Percentiles rank a stretch among this genome's conserved stretches.
These are phyloP conservation scores for Acacia pycnantha DNA, from an alignment of 331 rosid genomes.

Conservation along the genomic window DNA sequence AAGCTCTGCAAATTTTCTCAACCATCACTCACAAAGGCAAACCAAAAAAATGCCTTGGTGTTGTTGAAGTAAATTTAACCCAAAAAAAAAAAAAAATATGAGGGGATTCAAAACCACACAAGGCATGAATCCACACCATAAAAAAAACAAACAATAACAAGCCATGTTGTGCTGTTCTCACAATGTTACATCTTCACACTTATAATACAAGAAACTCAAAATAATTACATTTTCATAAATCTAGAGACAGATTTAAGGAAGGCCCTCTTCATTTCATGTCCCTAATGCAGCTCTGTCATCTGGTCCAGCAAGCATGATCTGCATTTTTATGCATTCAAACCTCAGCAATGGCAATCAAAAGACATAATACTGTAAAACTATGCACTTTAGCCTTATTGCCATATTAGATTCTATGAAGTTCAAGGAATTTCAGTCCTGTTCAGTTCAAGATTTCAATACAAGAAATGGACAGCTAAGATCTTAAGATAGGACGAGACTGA, in stretches of 20 bases:
- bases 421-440: background rate
- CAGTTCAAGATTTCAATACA: background rate
- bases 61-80: conserved; percentile 29
- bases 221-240: conserved; percentile 49
- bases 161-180: conserved; percentile 33
- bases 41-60: conserved; percentile 71
- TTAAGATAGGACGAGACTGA: background rate
- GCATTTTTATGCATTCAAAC: conserved; percentile 24
- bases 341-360: conserved; percentile 10
- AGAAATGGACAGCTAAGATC: background rate
- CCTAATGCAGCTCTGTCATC: conserved; percentile 82
- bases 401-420: background rate
- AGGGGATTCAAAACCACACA: conserved; percentile 33
- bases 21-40: conserved; percentile 73
- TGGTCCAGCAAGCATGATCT: conserved; percentile 95
- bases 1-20: conserved; percentile 27
- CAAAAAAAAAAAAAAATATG: conserved; percentile 23
- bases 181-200: conserved; percentile 26
- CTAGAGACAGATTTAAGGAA: background rate
- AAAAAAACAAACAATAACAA: background rate
- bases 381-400: background rate
- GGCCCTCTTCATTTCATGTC: conserved; percentile 46
- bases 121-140: conserved; percentile 35
- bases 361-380: background rate
- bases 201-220: conserved; percentile 41